phyloP scores from a whole-genome alignment of 192 early-diverging fungal genomes.

The Gamsiella multidivaricata region DNA sequence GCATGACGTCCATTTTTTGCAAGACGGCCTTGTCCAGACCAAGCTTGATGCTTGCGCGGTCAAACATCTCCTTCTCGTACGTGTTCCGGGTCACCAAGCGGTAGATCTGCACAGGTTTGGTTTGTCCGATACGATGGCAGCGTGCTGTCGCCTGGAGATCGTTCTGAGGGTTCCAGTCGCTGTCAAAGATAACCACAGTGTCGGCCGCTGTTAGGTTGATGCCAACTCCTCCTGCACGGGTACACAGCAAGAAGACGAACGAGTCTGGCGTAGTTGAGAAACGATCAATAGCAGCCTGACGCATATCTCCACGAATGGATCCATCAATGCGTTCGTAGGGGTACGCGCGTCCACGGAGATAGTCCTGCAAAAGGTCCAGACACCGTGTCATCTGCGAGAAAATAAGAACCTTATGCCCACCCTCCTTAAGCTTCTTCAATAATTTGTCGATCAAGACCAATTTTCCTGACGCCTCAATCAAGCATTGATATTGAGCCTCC shows the following conservation, averaged over 20 bases:
- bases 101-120: conserved; percentile 82
- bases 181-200: conserved; percentile 89
- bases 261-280: conserved; percentile 82
- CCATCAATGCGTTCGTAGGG: conserved; percentile 87
- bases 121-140: conserved; percentile 91
- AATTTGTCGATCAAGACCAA: conserved; percentile 88
- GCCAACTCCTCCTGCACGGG: conserved; percentile 87
- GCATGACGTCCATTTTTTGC: conserved; percentile 78
- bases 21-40: conserved; percentile 87
- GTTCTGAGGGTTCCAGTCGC: conserved; percentile 93
- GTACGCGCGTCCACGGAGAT: conserved; percentile 79
- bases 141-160: conserved; percentile 89
- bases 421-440: conserved; percentile 75
- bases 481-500: conserved; percentile 74
- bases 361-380: conserved; percentile 86
- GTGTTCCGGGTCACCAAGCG: conserved; percentile 86
- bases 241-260: conserved; percentile 90
- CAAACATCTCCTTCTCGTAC: conserved; percentile 94
- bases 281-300: conserved; percentile 89
- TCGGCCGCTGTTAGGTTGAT: conserved; percentile 92
- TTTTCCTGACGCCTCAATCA: conserved; percentile 87
- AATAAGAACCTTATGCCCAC: conserved; percentile 88
- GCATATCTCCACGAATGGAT: conserved; percentile 79
- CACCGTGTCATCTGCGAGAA: conserved; percentile 91
- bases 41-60: conserved; percentile 88